Base-by-base conservation (phyloP, 2,329 filamentous ascomycete species). In the Tympanopsis confertula region DNA sequence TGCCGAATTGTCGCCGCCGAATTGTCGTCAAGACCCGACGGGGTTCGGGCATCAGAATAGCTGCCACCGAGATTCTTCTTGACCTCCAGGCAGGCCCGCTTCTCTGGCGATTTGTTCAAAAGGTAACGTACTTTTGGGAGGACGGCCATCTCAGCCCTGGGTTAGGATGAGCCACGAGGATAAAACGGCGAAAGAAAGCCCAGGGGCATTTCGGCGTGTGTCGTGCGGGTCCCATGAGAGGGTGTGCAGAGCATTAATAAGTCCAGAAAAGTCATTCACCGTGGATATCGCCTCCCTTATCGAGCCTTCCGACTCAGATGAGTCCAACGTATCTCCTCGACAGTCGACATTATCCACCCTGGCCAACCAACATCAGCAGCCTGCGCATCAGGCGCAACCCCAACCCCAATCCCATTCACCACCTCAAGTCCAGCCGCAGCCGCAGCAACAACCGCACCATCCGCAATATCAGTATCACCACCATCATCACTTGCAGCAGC, bases 281-380 rank as follows among this genome's bases (percentile, higher is more conserved):
- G 81, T 94, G 87, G 87, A 94, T 88, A 93, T 94, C 82, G 78
- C 84, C 63, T 80, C 82, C 49, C 75, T 94, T 48, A 74, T 94
- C 62, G 85, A 88, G 71, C 73, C 71, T 56, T 66, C 77, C 56
- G 78, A 78, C 71, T 79, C 81, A 62, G 66, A 78, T 72, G 79
- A 83, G 71, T 78, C 79, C 59, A 68, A 69, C 50, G 60, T 61
- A 44, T 65, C 68, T 51, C 59, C 59, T 45, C 51, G 59, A 44
- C 57, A 56, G 39, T 56, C 57, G 40, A 52, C 48, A 37, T 55
- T 54, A 50, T 54, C 60, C 41, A 47, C 56, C 44, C 22, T 44
- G 32, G 47, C 49, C 26, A 46, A 56, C 20, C 55, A 55, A 26
- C 54, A 55, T 17, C 40, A 36, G 35, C 45, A 40, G 20, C 30